These are phyloP conservation scores for Colletotrichum brevisporum DNA, from an alignment of 2,329 filamentous ascomycete genomes.

Conservation along the genomic window DNA sequence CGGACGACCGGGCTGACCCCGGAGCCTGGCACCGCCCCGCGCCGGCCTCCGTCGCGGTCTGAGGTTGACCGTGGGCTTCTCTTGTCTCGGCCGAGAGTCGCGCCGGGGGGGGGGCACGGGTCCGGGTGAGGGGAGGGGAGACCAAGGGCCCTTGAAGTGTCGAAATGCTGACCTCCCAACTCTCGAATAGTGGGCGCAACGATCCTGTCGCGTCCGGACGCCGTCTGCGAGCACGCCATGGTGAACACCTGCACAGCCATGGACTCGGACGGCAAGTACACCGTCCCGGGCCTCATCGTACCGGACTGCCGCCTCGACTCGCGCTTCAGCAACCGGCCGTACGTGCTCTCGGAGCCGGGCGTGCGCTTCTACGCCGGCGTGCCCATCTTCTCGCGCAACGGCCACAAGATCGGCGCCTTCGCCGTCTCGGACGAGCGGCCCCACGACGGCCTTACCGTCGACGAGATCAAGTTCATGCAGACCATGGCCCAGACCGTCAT, in stretches of 20 bases:
- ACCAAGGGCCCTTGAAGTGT: constrained; percentile 1
- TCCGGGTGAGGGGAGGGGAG: too few relatives aligned
- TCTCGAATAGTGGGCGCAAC: constrained; percentile 41
- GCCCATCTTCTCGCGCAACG: constrained; percentile 69
- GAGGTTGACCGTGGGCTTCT: not conserved
- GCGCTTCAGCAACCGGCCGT: constrained; percentile 50
- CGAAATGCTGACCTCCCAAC: constrained; percentile 21
- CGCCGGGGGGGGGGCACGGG: not conserved
- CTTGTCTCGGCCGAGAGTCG: constrained; percentile 2
- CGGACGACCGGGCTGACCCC: not conserved
- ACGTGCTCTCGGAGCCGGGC: constrained; percentile 49
- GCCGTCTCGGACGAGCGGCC: constrained; percentile 72
- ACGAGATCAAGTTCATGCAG: constrained; percentile 67
- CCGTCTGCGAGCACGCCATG: constrained; percentile 51
- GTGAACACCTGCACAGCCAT: constrained; percentile 44
- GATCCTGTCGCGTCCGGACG: constrained; percentile 48
- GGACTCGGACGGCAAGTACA: constrained; percentile 47
- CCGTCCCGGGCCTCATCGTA: constrained; percentile 48
- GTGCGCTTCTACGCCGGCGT: constrained; percentile 61
- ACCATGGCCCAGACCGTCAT: constrained; percentile 70
- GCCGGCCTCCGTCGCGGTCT: not conserved
- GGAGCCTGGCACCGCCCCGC: not conserved
- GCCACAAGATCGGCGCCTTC: constrained; percentile 72
- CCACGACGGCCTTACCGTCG: constrained; percentile 62
- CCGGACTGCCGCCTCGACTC: constrained; percentile 49